Evolutionary conservation across 2,329 filamentous ascomycete genomes (phyloP).

Genomic region (Phoma sp.): DNA sequence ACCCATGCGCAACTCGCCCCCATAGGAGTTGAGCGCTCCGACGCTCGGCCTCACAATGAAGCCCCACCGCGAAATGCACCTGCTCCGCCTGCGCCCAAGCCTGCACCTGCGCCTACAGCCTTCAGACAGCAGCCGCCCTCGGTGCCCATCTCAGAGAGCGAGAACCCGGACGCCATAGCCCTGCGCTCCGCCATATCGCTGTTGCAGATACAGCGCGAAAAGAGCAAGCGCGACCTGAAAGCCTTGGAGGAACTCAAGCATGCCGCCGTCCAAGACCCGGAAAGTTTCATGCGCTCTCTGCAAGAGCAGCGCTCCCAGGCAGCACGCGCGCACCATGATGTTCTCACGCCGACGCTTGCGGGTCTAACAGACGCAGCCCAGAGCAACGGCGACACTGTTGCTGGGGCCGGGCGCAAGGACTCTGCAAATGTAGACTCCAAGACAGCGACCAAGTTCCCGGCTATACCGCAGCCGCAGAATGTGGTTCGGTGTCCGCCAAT

Average conservation of each 20-base stretch:
- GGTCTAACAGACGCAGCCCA: slow-evolving; percentile 41
- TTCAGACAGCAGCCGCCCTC: slow-evolving; percentile 53
- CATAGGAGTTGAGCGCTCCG: slow-evolving; percentile 31
- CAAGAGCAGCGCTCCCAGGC: slow-evolving; percentile 60
- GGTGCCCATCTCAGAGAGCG: slow-evolving; percentile 54
- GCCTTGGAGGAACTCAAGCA: slow-evolving; percentile 72
- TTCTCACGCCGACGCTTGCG: slow-evolving; percentile 47
- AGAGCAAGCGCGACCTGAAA: slow-evolving; percentile 76
- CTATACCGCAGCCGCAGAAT: slow-evolving; percentile 78
- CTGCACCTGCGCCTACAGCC: slow-evolving; percentile 19
- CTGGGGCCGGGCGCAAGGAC: slow-evolving; percentile 36
- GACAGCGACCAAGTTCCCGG: slow-evolving; percentile 58
- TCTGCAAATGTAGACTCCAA: slow-evolving; percentile 28
- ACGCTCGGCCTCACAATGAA: slow-evolving; percentile 31
- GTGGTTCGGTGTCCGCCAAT: slow-evolving; percentile 85
- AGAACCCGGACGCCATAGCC: slow-evolving; percentile 86
- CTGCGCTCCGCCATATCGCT: slow-evolving; percentile 84
- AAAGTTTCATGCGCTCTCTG: slow-evolving; percentile 73
- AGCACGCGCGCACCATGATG: slow-evolving; percentile 33
- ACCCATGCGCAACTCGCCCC: slow-evolving; percentile 44
- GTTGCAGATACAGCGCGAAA: slow-evolving; percentile 82
- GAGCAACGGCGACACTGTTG: slow-evolving; percentile 28
- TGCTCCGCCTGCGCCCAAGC: slow-evolving; percentile 4
- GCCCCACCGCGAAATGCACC: slow-evolving; percentile 31
- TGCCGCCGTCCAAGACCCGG: slow-evolving; percentile 72